Evolutionary conservation across 148 eudicot species (phyloP).

Genomic region (Rhododendron vialii): DNA sequence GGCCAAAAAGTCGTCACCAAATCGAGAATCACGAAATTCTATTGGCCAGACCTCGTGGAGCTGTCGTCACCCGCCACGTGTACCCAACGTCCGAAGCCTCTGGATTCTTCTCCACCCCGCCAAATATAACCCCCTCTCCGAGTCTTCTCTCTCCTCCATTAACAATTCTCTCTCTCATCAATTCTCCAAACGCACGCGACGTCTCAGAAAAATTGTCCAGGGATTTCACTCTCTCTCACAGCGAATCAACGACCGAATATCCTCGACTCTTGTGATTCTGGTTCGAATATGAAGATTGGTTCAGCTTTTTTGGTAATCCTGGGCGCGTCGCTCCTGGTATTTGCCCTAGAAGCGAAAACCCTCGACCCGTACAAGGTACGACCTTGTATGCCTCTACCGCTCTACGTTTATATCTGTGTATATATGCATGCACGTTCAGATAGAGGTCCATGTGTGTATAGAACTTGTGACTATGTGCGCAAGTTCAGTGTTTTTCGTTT

Average conservation of each 20-base stretch:
- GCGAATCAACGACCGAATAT: too few relatives aligned
- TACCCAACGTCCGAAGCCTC: constrained; percentile 28
- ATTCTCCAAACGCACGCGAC: neutral
- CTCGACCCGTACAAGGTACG: constrained; percentile 20
- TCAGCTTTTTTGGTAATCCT: constrained; percentile 18
- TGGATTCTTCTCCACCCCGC: constrained; percentile 23
- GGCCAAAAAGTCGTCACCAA: neutral
- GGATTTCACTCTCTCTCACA: neutral
- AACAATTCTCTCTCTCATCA: too few relatives aligned
- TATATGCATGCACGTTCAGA: neutral
- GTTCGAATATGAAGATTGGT: constrained; percentile 32
- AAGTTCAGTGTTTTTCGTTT: neutral
- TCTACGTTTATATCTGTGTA: neutral
- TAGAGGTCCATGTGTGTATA: neutral
- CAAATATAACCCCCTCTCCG: constrained; percentile 15
- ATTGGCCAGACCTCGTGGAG: constrained; percentile 63
- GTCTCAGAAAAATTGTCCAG: neutral
- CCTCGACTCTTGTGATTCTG: neutral
- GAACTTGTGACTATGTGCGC: neutral
- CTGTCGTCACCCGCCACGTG: constrained; percentile 38
- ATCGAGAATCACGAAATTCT: constrained; percentile 24
- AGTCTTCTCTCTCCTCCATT: neutral
- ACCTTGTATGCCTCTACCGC: neutral
- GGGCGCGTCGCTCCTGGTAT: constrained; percentile 23
- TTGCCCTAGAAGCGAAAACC: constrained; percentile 24